Percentiles rank a stretch among this genome's conserved stretches.
Evolutionary conservation across 352 stramenopile genomes (phyloP).

Genomic region (Globisporangium carolinianum): DNA sequence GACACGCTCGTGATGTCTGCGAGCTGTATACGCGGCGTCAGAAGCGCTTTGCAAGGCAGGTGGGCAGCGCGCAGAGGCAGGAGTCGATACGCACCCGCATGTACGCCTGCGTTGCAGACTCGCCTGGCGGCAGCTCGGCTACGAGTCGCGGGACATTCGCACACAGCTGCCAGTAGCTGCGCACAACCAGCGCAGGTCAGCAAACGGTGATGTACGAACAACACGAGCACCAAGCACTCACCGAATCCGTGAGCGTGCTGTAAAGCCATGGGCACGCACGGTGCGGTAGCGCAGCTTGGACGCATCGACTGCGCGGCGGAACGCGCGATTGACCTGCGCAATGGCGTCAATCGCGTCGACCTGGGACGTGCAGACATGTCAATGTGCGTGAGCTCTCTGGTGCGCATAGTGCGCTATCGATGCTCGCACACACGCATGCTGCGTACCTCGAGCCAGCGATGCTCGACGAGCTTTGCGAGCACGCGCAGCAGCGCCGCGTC

Average conservation of each 20-base stretch:
- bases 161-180: slow-evolving; percentile 34
- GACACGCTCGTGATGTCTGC: slow-evolving; percentile 35
- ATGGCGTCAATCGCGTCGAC: slow-evolving; percentile 26
- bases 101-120: slow-evolving; percentile 16
- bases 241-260: background rate
- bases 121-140: slow-evolving; percentile 6
- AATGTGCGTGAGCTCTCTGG: background rate
- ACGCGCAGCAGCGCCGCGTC: slow-evolving; percentile 3
- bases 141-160: slow-evolving; percentile 25
- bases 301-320: slow-evolving; percentile 13
- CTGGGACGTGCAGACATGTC: slow-evolving; percentile 10
- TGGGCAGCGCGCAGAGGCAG: background rate
- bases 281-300: slow-evolving; percentile 24
- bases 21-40: background rate
- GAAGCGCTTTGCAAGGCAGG: background rate
- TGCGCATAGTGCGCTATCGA: background rate
- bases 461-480: slow-evolving; percentile 28
- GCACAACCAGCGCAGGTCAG: background rate
- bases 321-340: slow-evolving; percentile 14
- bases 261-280: slow-evolving; percentile 21
- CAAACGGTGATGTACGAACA: background rate
- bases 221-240: background rate
- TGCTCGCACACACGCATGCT: background rate
- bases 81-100: slow-evolving; percentile 13
- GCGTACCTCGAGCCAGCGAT: slow-evolving; percentile 37